Base-by-base conservation (phyloP, 306 rosid species). In the Alnus glutinosa region DNA sequence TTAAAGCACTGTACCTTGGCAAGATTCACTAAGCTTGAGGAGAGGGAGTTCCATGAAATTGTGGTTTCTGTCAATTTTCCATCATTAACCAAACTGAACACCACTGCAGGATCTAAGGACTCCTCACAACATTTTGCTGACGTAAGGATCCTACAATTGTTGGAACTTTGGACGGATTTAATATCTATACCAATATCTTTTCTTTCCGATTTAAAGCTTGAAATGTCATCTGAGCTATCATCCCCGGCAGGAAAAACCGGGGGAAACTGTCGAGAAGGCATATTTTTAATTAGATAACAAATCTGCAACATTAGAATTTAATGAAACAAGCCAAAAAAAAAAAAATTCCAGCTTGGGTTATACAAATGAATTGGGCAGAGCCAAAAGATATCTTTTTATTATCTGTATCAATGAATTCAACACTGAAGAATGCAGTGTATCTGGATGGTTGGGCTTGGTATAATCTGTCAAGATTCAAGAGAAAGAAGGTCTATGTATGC, bases 1-100 rank as follows among this genome's bases (percentile, higher is more conserved):
- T 30, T 57, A 32, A 79, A 63, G 57, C 68, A 70, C 1, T 14
- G 63, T 77, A 83, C 85, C 85, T 80, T 74, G 67, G 85, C 87
- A 55, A 83, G 85, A 18, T 77, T 70, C 52, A 50, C 78, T 49
- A 83, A 70, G 23, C 46, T n/a, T 7, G 79, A 10, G 19, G 89
- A 71, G 2, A 78, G 79, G n/a, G 78, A 70, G 51, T 37, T 78
- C 85, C 83, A 80, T 2, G 8, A 46, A 18, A 75, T 80, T 42
- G 32, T 71, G 46, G 63, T 36, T 37, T 80, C 86, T 48, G 76
- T 68, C 61, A 34, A 28, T 9, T 73, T 83, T 67, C 70, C 70
- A 54, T 82, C 80, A 49, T 50, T 19, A 9, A 30, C 75, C 54
- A 18, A 57, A 76, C 54, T 58, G 62, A 39, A 19, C 48, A 48